Evolutionary conservation across 78 protist genomes (phyloP), one percentile per base, ranked within the genome.

Genomic region (Speleostelium caveatum): DNA sequence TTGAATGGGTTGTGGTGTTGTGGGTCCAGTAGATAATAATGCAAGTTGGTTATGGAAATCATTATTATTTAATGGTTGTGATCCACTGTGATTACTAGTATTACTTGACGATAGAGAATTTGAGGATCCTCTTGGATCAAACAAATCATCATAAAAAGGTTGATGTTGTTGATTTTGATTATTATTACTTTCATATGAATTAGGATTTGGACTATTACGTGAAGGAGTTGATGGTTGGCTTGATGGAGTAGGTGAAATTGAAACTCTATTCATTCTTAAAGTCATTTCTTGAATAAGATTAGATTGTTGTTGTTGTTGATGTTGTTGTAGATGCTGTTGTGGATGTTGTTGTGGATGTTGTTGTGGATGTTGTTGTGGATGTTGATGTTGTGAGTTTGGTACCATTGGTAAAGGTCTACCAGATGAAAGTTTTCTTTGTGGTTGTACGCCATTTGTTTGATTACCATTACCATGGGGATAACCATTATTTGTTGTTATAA

Each of bases 371-470:
- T 69, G 56, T 30, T n/a, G 26, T n/a, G n/a, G n/a, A n/a, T n/a
- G n/a, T n/a, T n/a, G n/a, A n/a, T n/a, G n/a, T n/a, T n/a, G n/a
- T 42, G 75, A 51, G 16, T 24, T 36, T 14, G 75, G 75, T 69
- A 42, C 17, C 33, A 69, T 28, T 28, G 75, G 75, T 30, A 69
- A 69, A 33, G 75, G 75, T 33, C 75, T 53, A 21, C 75, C 75
- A 2, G 75, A 69, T 28, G 75, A 69, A 17, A 69, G 42, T 17
- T 69, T 69, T 69, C 75, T 69, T 41, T 53, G 75, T 5, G 58
- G 74, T 10, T 38, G n/a, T 28, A 17, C 28, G 22, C 22, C 63
- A 8, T 14, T 21, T 28, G 28, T 30, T 59, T 30, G n/a, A 59
- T 59, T 59, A 59, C 28, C 28, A 59, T 35, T 28, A 8, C 28